Base-by-base conservation (phyloP, 768 basidiomycete species). In the Pleurotus platypus region DNA sequence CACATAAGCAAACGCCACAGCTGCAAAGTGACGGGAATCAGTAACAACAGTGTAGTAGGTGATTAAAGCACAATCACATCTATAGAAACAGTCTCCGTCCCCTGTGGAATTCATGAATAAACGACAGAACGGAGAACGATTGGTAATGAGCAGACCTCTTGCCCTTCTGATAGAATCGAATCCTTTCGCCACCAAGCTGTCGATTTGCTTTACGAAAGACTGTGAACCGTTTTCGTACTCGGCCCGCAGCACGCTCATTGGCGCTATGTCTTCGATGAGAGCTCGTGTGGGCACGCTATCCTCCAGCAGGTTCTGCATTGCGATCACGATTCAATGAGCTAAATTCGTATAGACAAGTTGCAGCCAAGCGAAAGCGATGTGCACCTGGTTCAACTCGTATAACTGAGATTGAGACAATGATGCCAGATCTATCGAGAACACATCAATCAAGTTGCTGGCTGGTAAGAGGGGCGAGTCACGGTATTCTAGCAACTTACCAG, bases 31-130 rank as follows among this genome's bases (percentile, higher is more conserved):
- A 5, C 5, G 24, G 4, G 24, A 5, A 26, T 26, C 4, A 26
- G 24, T 26, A 26, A 26, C 24, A 26, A 26, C 24, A 26, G 24
- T 5, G 24, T 26, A 26, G 24, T 26, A 26, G 24, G 24, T 26
- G 50, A 58, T 61, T 57, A 61, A 60, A 62, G 57, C 62, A 20
- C 18, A 39, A 56, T 78, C 67, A 91, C 91, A 87, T 78, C 94
- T 79, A 69, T 95, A 97, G 70, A 95, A 96, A 67, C 94, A 96
- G 68, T 91, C 90, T 0, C 94, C 93, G 62, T 91, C 94, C 26
- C 94, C 92, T 84, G n/a, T 3, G 38, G 20, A 35, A 9, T 45
- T 12, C 26, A 26, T 49, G 7, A 56, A 37, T 22, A 46, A 20
- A 15, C 18, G 13, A 58, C 13, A 42, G 47, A 40, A 20, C 45